Evolutionary conservation across 169 alveolate species (phyloP), one percentile per base, ranked within the genome.

Genomic region (Plasmodium malariae): DNA sequence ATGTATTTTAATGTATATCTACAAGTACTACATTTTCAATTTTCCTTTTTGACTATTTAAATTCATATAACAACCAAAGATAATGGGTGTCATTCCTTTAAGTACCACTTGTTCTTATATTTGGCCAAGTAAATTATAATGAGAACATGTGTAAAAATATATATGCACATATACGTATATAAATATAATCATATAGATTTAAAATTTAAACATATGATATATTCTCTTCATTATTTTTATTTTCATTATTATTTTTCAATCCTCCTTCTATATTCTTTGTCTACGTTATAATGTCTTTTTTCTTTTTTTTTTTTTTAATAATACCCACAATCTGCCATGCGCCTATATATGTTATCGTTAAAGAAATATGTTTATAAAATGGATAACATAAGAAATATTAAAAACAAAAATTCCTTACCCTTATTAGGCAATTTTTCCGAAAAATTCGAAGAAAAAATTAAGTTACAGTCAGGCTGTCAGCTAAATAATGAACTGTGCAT

Each of bases 381-480:
- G 14, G 34, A 3, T 30, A n/a, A 45, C 24, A 32, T 55, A 36
- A 14, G 14, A 37, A 3, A 17, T 37, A 37, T 9, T 9, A 68
- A 28, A 0, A 14, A 11, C n/a, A n/a, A 1, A 37, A 36, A 14
- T 11, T 12, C 60, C 62, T 34, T 68, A 21, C 34, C 37, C 9
- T 67, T 24, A 28, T 60, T 40, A 76, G 88, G 88, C 54, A 76
- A 76, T 76, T 76, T 76, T 76, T 76, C 88, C 34, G 74, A 76
- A 76, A 76, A 76, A 36, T 45, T 60, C 30, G 88, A 76, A 62
- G 88, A 60, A 30, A 76, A 76, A 62, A 76, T 76, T 34, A 59
- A 76, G 68, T 62, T 76, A 62, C 88, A 76, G n/a, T 68, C 48
- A 78, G 90, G 90, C 6, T 80, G 83, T 43, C 80, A 80, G 59